Percentiles rank a stretch among this genome's conserved stretches.
phyloP scores from a whole-genome alignment of 129 eudicot genomes.

The Gnaphalium uliginosum region DNA sequence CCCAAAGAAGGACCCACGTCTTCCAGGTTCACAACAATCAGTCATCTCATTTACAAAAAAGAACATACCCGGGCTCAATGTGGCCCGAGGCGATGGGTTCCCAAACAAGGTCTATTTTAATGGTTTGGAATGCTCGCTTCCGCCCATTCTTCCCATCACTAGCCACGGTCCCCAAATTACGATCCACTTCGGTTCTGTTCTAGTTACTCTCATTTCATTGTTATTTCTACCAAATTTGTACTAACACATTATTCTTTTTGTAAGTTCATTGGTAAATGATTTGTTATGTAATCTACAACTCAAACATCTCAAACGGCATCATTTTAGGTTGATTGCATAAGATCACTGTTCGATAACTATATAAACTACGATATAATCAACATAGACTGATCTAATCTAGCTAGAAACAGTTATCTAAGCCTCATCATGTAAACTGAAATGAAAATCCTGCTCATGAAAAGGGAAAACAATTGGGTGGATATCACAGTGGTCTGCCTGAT shows the following conservation, averaged over 20 bases:
- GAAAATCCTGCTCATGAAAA: not conserved
- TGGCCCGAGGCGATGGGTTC: slow-evolving; percentile 60
- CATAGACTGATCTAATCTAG: not conserved
- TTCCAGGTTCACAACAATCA: slow-evolving; percentile 67
- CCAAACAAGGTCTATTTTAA: slow-evolving; percentile 64
- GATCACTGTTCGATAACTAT: not conserved
- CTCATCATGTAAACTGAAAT: not conserved
- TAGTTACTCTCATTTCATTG: slow-evolving; percentile 27
- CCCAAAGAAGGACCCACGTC: slow-evolving; percentile 58
- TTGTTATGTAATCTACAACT: slow-evolving; percentile 30
- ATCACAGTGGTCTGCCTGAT: not conserved
- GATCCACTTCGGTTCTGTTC: slow-evolving; percentile 14
- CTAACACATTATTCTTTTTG: slow-evolving; percentile 23
- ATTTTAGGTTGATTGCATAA: not conserved
- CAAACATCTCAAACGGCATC: not conserved
- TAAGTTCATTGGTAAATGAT: slow-evolving; percentile 2
- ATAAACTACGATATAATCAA: not conserved
- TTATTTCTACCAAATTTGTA: slow-evolving; percentile 25
- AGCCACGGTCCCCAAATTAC: slow-evolving; percentile 27
- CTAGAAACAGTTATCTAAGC: not conserved
- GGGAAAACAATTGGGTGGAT: not conserved
- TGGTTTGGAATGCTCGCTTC: slow-evolving; percentile 61
- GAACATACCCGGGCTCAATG: slow-evolving; percentile 42
- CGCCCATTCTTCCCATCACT: slow-evolving; percentile 46
- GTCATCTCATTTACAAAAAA: slow-evolving; percentile 63